phyloP scores from a whole-genome alignment of 495 filamentous ascomycete species.

The Penicillium macrosclerotiorum region DNA sequence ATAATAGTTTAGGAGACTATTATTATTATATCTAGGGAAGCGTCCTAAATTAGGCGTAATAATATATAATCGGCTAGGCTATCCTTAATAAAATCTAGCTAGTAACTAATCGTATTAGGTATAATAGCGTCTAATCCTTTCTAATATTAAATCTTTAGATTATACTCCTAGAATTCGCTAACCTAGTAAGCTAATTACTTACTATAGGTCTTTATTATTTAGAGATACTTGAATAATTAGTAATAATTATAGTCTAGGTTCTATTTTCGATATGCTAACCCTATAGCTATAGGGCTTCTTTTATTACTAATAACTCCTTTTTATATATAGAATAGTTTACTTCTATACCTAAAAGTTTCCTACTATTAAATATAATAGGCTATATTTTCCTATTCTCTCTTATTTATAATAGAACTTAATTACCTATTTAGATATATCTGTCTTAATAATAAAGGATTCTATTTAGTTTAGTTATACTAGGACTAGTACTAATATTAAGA shows the following conservation, averaged over 20 bases:
- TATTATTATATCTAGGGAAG: neutral
- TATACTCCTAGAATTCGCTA: conserved; percentile 3
- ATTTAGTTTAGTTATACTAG: neutral
- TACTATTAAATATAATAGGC: neutral
- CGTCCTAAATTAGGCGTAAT: neutral
- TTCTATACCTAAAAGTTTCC: neutral
- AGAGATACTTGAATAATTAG: neutral
- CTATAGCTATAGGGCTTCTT: neutral
- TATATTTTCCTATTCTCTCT: neutral
- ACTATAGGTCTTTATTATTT: neutral
- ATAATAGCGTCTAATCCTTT: neutral
- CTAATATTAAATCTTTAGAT: conserved; percentile 1
- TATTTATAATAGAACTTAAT: neutral
- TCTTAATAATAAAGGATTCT: neutral
- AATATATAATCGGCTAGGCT: neutral
- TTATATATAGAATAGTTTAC: neutral
- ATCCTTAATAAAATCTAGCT: neutral
- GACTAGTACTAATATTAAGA: neutral
- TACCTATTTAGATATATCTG: neutral
- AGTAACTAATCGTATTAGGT: neutral
- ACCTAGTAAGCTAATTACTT: neutral
- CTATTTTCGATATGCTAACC: too few species aligned
- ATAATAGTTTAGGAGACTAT: neutral
- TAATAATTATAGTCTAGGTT: neutral
- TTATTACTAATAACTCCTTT: neutral